phyloP scores from a whole-genome alignment of 2,329 filamentous ascomycete genomes.

The Geosmithia morbida region DNA sequence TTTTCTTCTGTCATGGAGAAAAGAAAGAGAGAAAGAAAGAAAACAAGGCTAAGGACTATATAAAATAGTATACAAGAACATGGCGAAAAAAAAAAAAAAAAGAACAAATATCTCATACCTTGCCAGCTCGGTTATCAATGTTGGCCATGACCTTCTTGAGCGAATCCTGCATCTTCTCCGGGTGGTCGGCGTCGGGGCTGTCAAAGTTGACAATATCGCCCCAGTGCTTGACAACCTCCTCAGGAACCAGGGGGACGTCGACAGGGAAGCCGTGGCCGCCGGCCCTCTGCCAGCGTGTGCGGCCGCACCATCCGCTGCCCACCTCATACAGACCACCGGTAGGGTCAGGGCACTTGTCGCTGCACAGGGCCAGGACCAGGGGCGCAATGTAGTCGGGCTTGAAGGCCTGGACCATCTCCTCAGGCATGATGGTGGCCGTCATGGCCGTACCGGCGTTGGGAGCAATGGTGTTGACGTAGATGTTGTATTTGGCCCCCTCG shows the following conservation, averaged over 20 bases:
- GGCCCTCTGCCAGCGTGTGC: conserved; percentile 87
- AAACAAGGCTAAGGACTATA: not conserved
- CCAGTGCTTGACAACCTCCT: conserved; percentile 67
- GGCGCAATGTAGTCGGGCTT: conserved; percentile 98
- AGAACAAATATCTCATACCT: conserved; percentile 36
- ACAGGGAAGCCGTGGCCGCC: conserved; percentile 86
- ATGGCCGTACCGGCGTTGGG: conserved; percentile 94
- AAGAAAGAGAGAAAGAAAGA: too few species aligned
- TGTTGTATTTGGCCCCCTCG: conserved; percentile 95
- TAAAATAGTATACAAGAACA: not conserved
- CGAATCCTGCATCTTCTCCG: conserved; percentile 62
- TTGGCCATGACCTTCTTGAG: conserved; percentile 68
- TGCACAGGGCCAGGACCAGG: conserved; percentile 69
- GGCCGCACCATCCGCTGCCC: conserved; percentile 83
- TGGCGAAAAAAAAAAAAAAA: not conserved
- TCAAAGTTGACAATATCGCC: conserved; percentile 75
- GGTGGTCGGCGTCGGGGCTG: conserved; percentile 75
- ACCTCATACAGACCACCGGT: conserved; percentile 90
- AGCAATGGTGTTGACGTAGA: conserved; percentile 94
- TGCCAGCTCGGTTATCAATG: conserved; percentile 59
- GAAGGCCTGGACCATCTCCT: conserved; percentile 96
- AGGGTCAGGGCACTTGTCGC: conserved; percentile 72
- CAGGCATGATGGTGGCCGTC: conserved; percentile 86
- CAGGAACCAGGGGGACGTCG: conserved; percentile 69
- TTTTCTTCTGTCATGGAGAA: too few species aligned